These are phyloP conservation scores for Macrophomina pseudophaseolina DNA, from an alignment of 2,329 filamentous ascomycete genomes.

Conservation along the genomic window DNA sequence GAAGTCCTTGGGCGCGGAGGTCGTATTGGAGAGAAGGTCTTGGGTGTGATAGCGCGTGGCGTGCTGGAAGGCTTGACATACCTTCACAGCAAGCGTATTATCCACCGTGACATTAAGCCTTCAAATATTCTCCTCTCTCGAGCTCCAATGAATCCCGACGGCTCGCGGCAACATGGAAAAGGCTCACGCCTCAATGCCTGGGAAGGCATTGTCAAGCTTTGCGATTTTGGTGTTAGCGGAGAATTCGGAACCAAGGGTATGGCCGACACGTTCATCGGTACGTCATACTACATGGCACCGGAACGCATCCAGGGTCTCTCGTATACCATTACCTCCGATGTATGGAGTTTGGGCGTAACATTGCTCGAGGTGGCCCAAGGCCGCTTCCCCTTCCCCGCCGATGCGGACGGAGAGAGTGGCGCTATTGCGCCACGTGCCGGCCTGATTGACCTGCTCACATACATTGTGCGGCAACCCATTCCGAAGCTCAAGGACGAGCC, in stretches of 20 bases:
- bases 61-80: conserved; percentile 94
- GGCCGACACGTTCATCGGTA: conserved; percentile 98
- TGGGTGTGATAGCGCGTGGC: conserved; percentile 95
- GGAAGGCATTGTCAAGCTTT: conserved; percentile 92
- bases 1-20: conserved; percentile 96
- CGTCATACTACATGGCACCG: conserved; percentile 98
- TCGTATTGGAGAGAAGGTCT: conserved; percentile 92
- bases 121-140: conserved; percentile 95
- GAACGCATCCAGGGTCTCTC: conserved; percentile 97
- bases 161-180: conserved; percentile 3
- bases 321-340: conserved; percentile 97
- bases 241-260: conserved; percentile 99
- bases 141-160: conserved; percentile 30
- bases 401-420: conserved; percentile 59
- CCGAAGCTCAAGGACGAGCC: conserved; percentile 96
- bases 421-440: conserved; percentile 93
- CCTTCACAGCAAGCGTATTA: conserved; percentile 93
- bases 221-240: conserved; percentile 96
- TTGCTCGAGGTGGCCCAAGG: conserved; percentile 99
- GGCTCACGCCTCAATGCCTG: conserved; percentile 24
- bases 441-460: conserved; percentile 92
- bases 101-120: conserved; percentile 98
- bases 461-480: conserved; percentile 94
- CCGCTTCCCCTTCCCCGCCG: conserved; percentile 95
- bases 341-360: conserved; percentile 97